Base-by-base conservation (phyloP, 2,329 filamentous ascomycete genomes). In the Verticillium dahliae region DNA sequence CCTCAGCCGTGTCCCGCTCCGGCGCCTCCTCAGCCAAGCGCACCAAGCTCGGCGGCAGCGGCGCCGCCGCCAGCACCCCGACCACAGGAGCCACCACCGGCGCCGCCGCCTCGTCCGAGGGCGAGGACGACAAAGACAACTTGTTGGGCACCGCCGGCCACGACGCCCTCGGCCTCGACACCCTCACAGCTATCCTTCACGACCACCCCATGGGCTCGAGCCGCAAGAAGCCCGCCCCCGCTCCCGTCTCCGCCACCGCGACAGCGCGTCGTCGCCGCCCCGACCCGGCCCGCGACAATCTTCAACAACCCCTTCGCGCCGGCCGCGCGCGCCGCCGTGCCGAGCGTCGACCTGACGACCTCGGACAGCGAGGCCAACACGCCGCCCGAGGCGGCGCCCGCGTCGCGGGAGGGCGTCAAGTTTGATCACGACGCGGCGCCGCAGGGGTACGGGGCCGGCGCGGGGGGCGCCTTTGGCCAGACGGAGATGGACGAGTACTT, bases 121-220 rank as follows among this genome's bases (percentile, higher is more conserved):
- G 71, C 39, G 68, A 70, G 10, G 61, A 67, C 6, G 70, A 73
- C 3, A 67, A 67, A 1, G 68, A 71, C 1, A 67, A 70, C 31
- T 63, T 69, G 37, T 68, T 69, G 18, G 67, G 69, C 14, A 67
- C 69, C 9, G 67, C 66, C 22, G 61, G 72, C 63, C 73, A 69
- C 59, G 71, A 74, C 37, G 72, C 69, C 4, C 65, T 71, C 61
- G 70, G 76, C 31, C 69, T 73, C 31, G 78, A 76, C 1, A 75
- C 75, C 1, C 75, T 73, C 27, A 78, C 77, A 70, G 52, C 18
- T n/a, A 62, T 64, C 33, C 27, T 60, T 50, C 62, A 56, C 34
- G 34, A 63, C 6, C 58, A 61, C 31, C 50, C 64, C 45, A 31
- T 68, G 45, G 66, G 57, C 59, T 35, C 57, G 54, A 54, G 61